A percentile compares a stretch with the other conserved stretches of the same genome.
phyloP scores from a whole-genome alignment of 805 yeast species.

The Lipomyces spencermartinsiae region DNA sequence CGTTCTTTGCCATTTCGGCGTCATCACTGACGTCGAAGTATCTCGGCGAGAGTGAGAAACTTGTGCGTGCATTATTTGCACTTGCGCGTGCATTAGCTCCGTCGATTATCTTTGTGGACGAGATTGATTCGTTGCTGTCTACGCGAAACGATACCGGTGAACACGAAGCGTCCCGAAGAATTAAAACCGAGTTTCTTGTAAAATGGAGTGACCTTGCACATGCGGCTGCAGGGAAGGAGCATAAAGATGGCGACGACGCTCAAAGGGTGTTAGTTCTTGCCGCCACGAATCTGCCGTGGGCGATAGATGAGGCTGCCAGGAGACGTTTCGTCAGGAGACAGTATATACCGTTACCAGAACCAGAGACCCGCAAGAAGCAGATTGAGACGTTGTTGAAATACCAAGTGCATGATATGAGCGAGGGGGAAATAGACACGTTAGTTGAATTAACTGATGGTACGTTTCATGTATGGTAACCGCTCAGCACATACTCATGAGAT shows the following conservation, averaged over 20 bases:
- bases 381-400: conserved; percentile 67
- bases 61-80: conserved; percentile 85
- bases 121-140: conserved; percentile 88
- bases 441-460: conserved; percentile 70
- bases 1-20: conserved; percentile 90
- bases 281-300: conserved; percentile 97
- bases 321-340: conserved; percentile 90
- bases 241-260: conserved; percentile 50
- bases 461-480: background rate
- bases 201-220: conserved; percentile 94
- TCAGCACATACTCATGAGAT: background rate
- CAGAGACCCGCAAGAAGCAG: conserved; percentile 77
- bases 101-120: conserved; percentile 92
- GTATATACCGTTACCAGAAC: conserved; percentile 93
- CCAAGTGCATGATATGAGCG: conserved; percentile 74
- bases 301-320: conserved; percentile 95
- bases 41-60: conserved; percentile 91
- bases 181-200: conserved; percentile 89
- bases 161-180: conserved; percentile 86
- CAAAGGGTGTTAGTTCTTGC: conserved; percentile 87
- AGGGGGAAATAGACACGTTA: conserved; percentile 65
- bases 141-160: conserved; percentile 78
- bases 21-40: conserved; percentile 82
- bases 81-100: conserved; percentile 88
- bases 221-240: conserved; percentile 78